Conservation (phyloP, 1,139 yeast genomes). For the Candida tunisiensis region DNA sequence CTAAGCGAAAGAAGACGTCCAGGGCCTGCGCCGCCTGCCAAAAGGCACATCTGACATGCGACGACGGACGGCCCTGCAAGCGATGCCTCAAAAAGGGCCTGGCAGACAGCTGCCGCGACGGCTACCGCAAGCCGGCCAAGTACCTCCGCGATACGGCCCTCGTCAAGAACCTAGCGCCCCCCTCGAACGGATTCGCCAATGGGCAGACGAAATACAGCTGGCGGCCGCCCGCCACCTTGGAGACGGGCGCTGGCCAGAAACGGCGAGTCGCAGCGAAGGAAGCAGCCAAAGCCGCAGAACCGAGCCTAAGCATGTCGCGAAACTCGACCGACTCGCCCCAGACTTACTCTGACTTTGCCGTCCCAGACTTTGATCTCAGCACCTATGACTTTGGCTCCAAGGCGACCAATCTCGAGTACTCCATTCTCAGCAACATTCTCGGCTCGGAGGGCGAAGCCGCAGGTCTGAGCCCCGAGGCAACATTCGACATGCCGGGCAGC, state of each 20-base stretch:
- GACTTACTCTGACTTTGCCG: constrained; percentile 6
- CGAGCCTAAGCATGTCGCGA: too few species aligned
- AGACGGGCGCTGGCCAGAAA: too few species aligned
- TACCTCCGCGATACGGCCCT: constrained; percentile 28
- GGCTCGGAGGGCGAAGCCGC: too few species aligned
- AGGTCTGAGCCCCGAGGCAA: too few species aligned
- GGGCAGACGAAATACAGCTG: too few species aligned
- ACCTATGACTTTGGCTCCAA: constrained; percentile 37
- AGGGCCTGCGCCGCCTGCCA: constrained; percentile 91
- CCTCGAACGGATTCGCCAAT: too few species aligned
- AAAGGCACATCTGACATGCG: constrained; percentile 82
- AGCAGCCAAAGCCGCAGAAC: too few species aligned
- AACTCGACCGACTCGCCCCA: constrained; percentile 4
- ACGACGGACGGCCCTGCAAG: constrained; percentile 60
- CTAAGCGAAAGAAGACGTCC: constrained; percentile 40
- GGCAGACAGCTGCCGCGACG: constrained; percentile 62
- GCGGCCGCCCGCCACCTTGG: too few species aligned
- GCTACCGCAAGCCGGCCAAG: constrained; percentile 73
- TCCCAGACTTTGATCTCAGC: constrained; percentile 1
- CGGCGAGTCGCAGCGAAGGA: too few species aligned
- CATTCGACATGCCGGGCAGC: background rate
- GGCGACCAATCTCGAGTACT: constrained; percentile 73
- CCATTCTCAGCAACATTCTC: constrained; percentile 57
- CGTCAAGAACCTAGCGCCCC: constrained; percentile 1
- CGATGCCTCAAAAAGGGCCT: constrained; percentile 61